Conservation (phyloP, 805 yeast species). For the Barnettozyma botsteinii region DNA sequence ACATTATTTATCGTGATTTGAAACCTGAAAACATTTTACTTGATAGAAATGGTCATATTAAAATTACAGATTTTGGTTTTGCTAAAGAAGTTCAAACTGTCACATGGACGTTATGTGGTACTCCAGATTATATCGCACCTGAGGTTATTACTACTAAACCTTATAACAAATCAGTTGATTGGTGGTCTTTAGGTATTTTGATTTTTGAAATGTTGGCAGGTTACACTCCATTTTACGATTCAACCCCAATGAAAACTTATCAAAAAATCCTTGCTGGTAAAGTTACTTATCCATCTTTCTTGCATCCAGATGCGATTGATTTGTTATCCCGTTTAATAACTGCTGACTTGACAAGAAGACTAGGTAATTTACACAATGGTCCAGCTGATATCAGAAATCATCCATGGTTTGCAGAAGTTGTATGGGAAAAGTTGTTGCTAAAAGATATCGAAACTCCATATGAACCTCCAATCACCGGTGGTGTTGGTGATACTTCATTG, state of each 20-base stretch:
- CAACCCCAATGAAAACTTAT: constrained; percentile 90
- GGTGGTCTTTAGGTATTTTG: constrained; percentile 95
- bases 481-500: constrained; percentile 88
- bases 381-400: constrained; percentile 81
- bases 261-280: constrained; percentile 83
- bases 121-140: constrained; percentile 96
- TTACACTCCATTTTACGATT: constrained; percentile 89
- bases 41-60: constrained; percentile 86
- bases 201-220: constrained; percentile 95
- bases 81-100: constrained; percentile 90
- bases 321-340: constrained; percentile 69
- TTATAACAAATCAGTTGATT: constrained; percentile 90
- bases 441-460: constrained; percentile 93
- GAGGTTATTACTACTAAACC: constrained; percentile 93
- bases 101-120: constrained; percentile 91
- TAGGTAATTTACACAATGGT: constrained; percentile 84
- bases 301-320: constrained; percentile 74
- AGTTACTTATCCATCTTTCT: constrained; percentile 68
- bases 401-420: constrained; percentile 88
- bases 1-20: constrained; percentile 84
- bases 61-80: constrained; percentile 90
- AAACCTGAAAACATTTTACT: constrained; percentile 89
- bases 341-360: constrained; percentile 73
- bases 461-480: constrained; percentile 90
- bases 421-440: constrained; percentile 82